These are phyloP conservation scores for Candida tallmaniae DNA, from an alignment of 805 yeast genomes.

Conservation along the genomic window DNA sequence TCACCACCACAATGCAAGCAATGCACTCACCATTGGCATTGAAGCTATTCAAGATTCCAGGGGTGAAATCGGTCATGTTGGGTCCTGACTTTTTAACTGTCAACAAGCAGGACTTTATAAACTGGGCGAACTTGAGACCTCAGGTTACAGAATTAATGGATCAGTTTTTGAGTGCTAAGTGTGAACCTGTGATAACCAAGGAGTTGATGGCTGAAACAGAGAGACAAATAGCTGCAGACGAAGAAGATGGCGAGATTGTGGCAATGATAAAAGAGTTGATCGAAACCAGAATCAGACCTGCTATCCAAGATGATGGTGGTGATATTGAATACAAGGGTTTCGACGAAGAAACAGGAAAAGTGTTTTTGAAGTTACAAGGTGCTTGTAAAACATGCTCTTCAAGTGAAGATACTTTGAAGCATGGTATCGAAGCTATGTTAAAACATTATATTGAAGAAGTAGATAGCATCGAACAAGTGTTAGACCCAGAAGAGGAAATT, in stretches of 20 bases:
- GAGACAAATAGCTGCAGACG: slow-evolving; percentile 48
- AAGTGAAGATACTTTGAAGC: slow-evolving; percentile 85
- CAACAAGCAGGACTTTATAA: slow-evolving; percentile 55
- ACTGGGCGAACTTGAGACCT: slow-evolving; percentile 56
- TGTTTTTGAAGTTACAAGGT: slow-evolving; percentile 84
- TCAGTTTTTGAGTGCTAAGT: slow-evolving; percentile 35
- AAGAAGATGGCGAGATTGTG: slow-evolving; percentile 61
- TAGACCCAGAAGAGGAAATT: slow-evolving; percentile 70
- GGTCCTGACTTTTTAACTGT: slow-evolving; percentile 73
- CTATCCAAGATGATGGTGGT: slow-evolving; percentile 98
- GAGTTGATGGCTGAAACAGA: slow-evolving; percentile 37
- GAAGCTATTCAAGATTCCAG: slow-evolving; percentile 53
- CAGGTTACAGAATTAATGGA: slow-evolving; percentile 63
- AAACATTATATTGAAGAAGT: slow-evolving; percentile 97
- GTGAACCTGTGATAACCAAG: slow-evolving; percentile 37
- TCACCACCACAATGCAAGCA: slow-evolving; percentile 51
- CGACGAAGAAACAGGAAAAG: slow-evolving; percentile 82
- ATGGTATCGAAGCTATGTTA: slow-evolving; percentile 97
- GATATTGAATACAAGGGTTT: slow-evolving; percentile 87
- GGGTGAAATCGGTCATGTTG: slow-evolving; percentile 67
- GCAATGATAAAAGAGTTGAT: slow-evolving; percentile 88
- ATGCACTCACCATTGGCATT: slow-evolving; percentile 61
- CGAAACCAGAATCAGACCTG: slow-evolving; percentile 94
- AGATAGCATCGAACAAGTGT: slow-evolving; percentile 77
- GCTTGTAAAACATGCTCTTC: slow-evolving; percentile 94